Base-by-base conservation (phyloP, 495 filamentous ascomycete genomes). In the Penicillium turbatum region DNA sequence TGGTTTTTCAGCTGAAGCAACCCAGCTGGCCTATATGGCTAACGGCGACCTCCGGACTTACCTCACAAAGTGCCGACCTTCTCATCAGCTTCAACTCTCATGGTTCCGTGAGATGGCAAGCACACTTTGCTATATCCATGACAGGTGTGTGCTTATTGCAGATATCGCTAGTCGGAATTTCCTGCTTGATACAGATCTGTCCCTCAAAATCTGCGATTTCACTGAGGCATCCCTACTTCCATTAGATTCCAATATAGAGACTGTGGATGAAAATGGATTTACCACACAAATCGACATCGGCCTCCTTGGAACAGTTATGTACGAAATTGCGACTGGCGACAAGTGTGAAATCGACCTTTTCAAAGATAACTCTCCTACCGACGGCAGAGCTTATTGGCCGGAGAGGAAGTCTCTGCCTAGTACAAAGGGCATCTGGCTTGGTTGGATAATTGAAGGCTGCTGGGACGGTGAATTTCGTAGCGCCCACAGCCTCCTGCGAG, bases 181-280 rank as follows among this genome's bases (percentile, higher is more conserved):
- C 12, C 63, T 69, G 13, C 59, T 72, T 16, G 59, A 69, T 55
- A 51, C 58, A 6, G 56, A 69, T 52, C 51, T 70, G 24, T 63
- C 53, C 11, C 16, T 70, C 42, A 68, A 65, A 50, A 35, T 70
- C n/a, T 65, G 55, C 30, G 69, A 68, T 52, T 68, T 70, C 45
- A 51, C 55, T 2, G 58, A 70, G 48, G 53, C 63, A 19, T 59
- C 63, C 21, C 19, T 68, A 11, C 48, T 72, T 12, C 56, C 65
- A 15, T 38, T 64, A 27, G 60, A 60, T 35, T 51, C 52, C n/a
- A 19, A 60, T 50, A 64, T 72, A 58, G 56, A 65, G 2, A 37
- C 51, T 30, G 61, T 51, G 11, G 60, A 70, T 49, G 61, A 67
- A 31, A 53, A 57, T 51, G 66, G 63, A 13, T 65, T 41, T 32